Evolutionary conservation across 2,329 filamentous ascomycete genomes (phyloP), one percentile per base, ranked within the genome.

Genomic region (Beauveria rudraprayagi): DNA sequence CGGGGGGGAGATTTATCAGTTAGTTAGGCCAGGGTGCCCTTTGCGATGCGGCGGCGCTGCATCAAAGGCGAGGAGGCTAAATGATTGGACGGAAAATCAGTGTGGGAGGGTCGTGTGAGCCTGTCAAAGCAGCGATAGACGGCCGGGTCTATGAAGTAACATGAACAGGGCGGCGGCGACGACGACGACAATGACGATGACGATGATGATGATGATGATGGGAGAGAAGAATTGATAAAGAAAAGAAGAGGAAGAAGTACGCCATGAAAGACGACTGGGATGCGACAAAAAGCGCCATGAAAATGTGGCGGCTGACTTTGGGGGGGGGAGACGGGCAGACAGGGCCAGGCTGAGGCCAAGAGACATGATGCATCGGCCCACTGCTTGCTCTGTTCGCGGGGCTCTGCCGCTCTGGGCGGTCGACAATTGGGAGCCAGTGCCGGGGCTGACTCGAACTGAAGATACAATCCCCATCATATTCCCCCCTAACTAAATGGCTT

Each of bases 221-320:
- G 24, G 10, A 24, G 22, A 17, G n/a, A 41, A 26, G 30, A 57
- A 24, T 34, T 37, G 48, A 41, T 43, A 43, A n/a, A 43, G 41
- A 43, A 22, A 19, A 28, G 40, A 30, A 28, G 37, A 14, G 44
- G 37, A 10, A 57, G 16, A 57, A 57, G 48, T 48, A 30, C 55
- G 16, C 30, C 30, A 2, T 11, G 30, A 34, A 34, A 34, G 30
- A 11, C 30, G 10, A 34, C 10, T 34, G 30, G 30, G 30, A 34
- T 34, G 30, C 30, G 28, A 22, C 44, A 26, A 41, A 41, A 41
- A 30, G 41, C 44, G 44, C 55, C 55, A 57, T 48, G 55, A 50
- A 57, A 50, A 57, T 50, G 55, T 57, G 55, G 55, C 55, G 44
- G 55, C 55, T 57, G 55, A 57, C 55, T 48, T 14, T 14, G 5